Evolutionary conservation across 2,329 filamentous ascomycete species (phyloP), one percentile per base, ranked within the genome.

Genomic region (Fonsecaea pedrosoi): DNA sequence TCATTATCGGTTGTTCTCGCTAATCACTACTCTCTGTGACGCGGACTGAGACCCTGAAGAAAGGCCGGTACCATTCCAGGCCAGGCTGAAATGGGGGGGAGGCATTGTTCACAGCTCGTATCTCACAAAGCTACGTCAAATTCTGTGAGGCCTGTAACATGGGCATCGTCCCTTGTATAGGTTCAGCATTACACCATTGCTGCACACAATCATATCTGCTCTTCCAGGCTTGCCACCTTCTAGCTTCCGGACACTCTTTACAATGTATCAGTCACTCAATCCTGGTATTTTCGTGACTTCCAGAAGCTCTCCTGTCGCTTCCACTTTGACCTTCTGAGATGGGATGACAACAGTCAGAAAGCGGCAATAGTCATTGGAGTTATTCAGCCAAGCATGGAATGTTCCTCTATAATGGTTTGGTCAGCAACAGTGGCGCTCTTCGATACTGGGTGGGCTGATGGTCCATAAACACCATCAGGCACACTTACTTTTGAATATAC

Each of bases 401-500:
- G 64, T 66, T 3, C 60, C 64, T 18, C 64, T 66, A 30, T n/a
- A 6, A 30, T 12, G 13, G 3, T 21, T n/a, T 30, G 9, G 30
- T 21, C 38, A 15, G 38, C 38, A 42, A 42, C 15, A n/a, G 15
- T 42, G 15, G 38, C 12, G 15, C 1, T 42, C 30, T 13, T 42
- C 38, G 18, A 42, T 42, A 15, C 12, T 42, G 3, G 38, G 12
- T 18, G 12, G 38, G 2, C 25, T n/a, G 18, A 42, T n/a, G 25
- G 15, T n/a, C 25, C 37, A 32, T 45, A 6, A 42, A n/a, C 13
- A 15, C 13, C 12, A 15, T 6, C 38, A 42, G 38, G 15, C 12
- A 6, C 38, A 60, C 67, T 59, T 37, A 69, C 56, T 67, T 69
- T 64, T 75, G 74, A 13, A 76, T 71, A 32, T 72, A 73, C 34